Evolutionary conservation across 2,329 filamentous ascomycete species (phyloP), one percentile per base, ranked within the genome.

Genomic region (Penicillium hesseltinei): DNA sequence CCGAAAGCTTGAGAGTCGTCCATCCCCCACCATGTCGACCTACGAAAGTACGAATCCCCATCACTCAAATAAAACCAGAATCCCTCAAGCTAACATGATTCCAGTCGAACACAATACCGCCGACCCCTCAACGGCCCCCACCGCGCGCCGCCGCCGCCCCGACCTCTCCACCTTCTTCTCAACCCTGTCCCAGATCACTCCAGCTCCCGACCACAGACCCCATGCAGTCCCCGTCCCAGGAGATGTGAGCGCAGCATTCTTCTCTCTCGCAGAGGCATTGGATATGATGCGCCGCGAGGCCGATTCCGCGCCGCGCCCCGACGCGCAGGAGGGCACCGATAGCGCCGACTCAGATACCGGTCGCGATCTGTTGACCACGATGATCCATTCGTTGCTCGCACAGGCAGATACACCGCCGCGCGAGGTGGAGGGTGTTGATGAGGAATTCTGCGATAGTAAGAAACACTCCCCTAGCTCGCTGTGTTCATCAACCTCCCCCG

Each of bases 81-180:
- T 23, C 29, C 3, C 29, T n/a, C 17, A 45, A 54, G 29, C 55
- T 59, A 51, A 64, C 48, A 17, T 25, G 11, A 42, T 36, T 51
- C n/a, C 52, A 79, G 76, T 76, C 62, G 77, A 77, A 61, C 76
- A 79, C 64, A 75, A 75, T 51, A 78, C 72, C 45, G 63, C 63
- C 56, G 70, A 73, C 60, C 69, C 68, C 51, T 66, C 66, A 53
- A 58, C 63, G 51, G 40, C 54, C 50, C 51, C 52, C 27, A 51
- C 52, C 60, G 73, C 74, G 19, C 72, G 73, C 35, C 74, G 75
- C 53, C 83, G 83, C 61, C 82, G 84, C 51, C 85, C 85, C 29
- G 85, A 88, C 70, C 80, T 88, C 40, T 84, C 82, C 40, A 85
- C 84, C 65, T 88, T 88, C 78, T 87, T 87, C 75, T 80, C 81